Base-by-base conservation (phyloP, 2,329 filamentous ascomycete species). In the Neophaeococcomyces mojaviensis region DNA sequence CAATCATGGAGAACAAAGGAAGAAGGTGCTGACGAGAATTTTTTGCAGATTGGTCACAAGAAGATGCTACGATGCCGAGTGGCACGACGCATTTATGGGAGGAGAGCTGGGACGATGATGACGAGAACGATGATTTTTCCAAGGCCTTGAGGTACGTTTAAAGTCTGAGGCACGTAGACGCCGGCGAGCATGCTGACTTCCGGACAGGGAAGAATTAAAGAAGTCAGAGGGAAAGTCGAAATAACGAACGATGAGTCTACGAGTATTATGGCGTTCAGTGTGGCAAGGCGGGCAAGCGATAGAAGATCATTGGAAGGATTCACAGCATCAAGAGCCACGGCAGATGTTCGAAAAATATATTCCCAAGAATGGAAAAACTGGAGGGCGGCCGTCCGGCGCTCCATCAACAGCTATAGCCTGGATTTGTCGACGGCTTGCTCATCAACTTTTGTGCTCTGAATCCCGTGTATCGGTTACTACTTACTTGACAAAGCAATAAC, bases 41-140 rank as follows among this genome's bases (percentile, higher is more conserved):
- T 31, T 18, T 46, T 24, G 52, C 58, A 94, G 92, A 97, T 69
- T 98, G 92, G 92, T 76, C 82, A 44, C 82, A 88, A 66, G 88
- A 95, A 63, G 89, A 95, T 63, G 87, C 87, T 51, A 88, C 55
- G 41, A 52, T 55, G 16, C 54, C 84, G 47, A 75, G 77, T 60
- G 80, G 75, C 50, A 79, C 72, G 58, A 79, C 82, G 65, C 89
- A 97, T 71, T 74, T 98, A 45, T 98, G 92, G 92, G 92, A 98
- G 69, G 92, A 98, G 76, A 96, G 88, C 75, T 98, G 92, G 92
- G 92, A 98, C 63, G 92, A 98, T 62, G 90, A 97, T 65, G 92
- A 97, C 69, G 92, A 88, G 55, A 92, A 78, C 60, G 92, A 98
- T 64, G 92, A 98, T 62, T 98, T 98, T 66, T 92, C 88, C 10